phyloP scores from a whole-genome alignment of 1,284 basidiomycete genomes.

The Chondrostereum purpureum region DNA sequence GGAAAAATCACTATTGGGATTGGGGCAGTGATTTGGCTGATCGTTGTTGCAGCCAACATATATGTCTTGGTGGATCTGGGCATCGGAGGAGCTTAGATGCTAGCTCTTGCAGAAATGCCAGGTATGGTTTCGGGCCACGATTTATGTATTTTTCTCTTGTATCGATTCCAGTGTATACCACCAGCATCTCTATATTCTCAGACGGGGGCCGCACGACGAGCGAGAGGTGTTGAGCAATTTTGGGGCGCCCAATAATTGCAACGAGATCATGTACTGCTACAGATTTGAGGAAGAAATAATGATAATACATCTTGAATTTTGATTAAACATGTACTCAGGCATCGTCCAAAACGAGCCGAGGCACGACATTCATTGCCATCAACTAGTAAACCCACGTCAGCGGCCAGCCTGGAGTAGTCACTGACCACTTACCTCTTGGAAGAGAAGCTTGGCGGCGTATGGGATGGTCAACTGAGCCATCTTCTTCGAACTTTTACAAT shows the following conservation, averaged over 20 bases:
- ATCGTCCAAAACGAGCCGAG: slow-evolving; percentile 79
- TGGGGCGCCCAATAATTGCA: too few species aligned
- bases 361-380: slow-evolving; percentile 94
- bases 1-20: slow-evolving; percentile 44
- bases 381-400: slow-evolving; percentile 39
- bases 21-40: slow-evolving; percentile 56
- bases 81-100: neutral
- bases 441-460: slow-evolving; percentile 94
- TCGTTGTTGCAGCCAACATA: slow-evolving; percentile 66
- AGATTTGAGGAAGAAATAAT: neutral
- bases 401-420: slow-evolving; percentile 1
- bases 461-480: slow-evolving; percentile 97
- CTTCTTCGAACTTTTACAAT: slow-evolving; percentile 94
- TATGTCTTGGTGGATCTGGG: slow-evolving; percentile 55
- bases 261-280: too few species aligned
- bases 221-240: too few species aligned
- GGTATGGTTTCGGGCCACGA: too few species aligned
- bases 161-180: too few species aligned
- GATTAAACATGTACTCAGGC: slow-evolving; percentile 36
- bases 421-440: slow-evolving; percentile 77
- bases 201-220: too few species aligned
- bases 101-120: too few species aligned
- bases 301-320: slow-evolving; percentile 5
- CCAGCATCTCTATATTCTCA: too few species aligned
- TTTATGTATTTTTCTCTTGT: too few species aligned